Evolutionary conservation across 2,329 filamentous ascomycete genomes (phyloP), one percentile per base, ranked within the genome.

Genomic region (Hysterium pulicare): DNA sequence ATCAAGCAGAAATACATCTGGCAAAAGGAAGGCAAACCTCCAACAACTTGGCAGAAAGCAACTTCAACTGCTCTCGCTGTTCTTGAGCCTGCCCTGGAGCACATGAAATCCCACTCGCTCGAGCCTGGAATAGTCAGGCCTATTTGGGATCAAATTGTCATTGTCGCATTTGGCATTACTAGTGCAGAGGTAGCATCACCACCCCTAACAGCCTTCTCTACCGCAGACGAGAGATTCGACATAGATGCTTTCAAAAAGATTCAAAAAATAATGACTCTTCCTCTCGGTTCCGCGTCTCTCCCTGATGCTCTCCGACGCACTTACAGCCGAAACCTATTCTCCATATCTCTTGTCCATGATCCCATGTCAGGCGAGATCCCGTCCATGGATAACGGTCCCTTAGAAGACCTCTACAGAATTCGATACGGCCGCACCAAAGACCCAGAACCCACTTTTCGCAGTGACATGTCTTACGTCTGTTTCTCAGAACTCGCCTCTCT

Each of bases 1-100:
- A 84, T 97, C 39, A 66, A 74, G 2, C 77, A 89, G 19, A 97
- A 96, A 59, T 97, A 97, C 61, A 73, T 75, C 34, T 95, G 90
- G 68, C 73, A 78, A 4, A 79, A 83, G 11, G 77, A 82, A 44
- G 87, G 87, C 13, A 90, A 84, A 58, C 79, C 81, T 11, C 73
- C 77, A 0, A 77, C 82, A 39, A 77, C 90, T 0, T 98, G 93
- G 93, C 82, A 81, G 47, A 82, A 85, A 40, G 87, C 90, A 2
- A 94, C 87, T 0, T 81, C 77, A 4, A 82, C 84, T 0, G 77
- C 80, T 1, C 69, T 95, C 15, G 74, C 78, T 3, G 77, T 96
- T 15, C 68, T 95, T 0, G 74, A 81, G 41, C 74, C 81, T 1
- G 79, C 84, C 0, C 70, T 95, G 1, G 75, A 81, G 0, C 69